phyloP scores from a whole-genome alignment of 2,329 filamentous ascomycete species.

The Clarireedia hainanense region DNA sequence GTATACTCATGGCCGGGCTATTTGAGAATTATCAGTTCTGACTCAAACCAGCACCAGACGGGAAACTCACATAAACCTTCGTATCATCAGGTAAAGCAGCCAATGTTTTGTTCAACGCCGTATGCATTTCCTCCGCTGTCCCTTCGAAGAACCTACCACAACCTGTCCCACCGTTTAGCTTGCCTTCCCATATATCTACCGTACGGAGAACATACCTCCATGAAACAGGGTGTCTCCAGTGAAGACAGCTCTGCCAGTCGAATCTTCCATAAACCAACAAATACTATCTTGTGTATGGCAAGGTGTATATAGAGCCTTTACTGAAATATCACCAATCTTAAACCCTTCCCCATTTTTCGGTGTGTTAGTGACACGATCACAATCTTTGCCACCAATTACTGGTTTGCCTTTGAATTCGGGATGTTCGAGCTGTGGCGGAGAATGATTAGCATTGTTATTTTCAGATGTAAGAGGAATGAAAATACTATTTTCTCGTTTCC shows the following conservation, averaged over 20 bases:
- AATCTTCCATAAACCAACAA: conserved; percentile 87
- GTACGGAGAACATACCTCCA: conserved; percentile 49
- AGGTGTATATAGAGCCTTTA: conserved; percentile 87
- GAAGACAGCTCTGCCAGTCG: conserved; percentile 71
- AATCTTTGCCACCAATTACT: conserved; percentile 84
- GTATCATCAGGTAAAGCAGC: conserved; percentile 81
- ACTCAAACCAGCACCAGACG: not conserved
- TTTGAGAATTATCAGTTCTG: conserved; percentile 6
- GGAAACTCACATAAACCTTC: conserved; percentile 68
- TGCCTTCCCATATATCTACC: too few relatives aligned
- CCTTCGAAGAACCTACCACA: conserved; percentile 97
- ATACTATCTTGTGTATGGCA: conserved; percentile 99
- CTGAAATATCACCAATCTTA: conserved; percentile 72
- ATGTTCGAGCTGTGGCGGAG: conserved; percentile 14
- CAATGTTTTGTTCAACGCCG: conserved; percentile 79
- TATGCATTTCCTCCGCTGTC: conserved; percentile 82
- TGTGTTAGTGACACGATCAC: conserved; percentile 68
- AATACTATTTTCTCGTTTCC: conserved; percentile 76
- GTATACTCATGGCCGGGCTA: conserved; percentile 97
- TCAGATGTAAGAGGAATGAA: not conserved
- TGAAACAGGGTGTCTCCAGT: conserved; percentile 96
- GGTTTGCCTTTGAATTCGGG: conserved; percentile 37
- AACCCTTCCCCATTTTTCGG: conserved; percentile 71
- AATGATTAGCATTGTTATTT: not conserved
- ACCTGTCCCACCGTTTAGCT: conserved; percentile 40